Percentiles rank a stretch among this genome's conserved stretches.
phyloP scores from a whole-genome alignment of 169 alveolate species.

The Hepatocystis sp. region DNA sequence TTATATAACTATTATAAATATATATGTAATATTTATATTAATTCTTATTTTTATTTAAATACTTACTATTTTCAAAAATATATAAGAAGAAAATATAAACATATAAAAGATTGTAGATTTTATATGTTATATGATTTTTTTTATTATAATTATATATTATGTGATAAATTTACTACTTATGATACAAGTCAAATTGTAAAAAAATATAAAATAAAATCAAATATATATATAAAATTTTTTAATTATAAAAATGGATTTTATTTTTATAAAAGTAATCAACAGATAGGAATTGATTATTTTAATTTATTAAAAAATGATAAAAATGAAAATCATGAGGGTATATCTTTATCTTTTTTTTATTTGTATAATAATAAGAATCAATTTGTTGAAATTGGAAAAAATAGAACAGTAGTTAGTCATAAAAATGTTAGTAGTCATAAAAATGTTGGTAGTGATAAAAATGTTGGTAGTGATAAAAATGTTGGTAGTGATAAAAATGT shows the following conservation, averaged over 20 bases:
- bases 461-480: neutral
- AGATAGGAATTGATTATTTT: neutral
- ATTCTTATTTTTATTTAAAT: constrained; percentile 45
- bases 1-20: constrained; percentile 49
- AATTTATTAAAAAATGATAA: neutral
- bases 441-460: no score
- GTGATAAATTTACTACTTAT: constrained; percentile 17
- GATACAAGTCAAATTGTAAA: constrained; percentile 14
- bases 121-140: constrained; percentile 26
- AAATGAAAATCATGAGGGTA: no score
- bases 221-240: constrained; percentile 31
- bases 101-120: neutral
- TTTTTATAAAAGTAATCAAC: no score
- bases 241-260: neutral
- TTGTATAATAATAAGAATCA: neutral
- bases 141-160: constrained; percentile 39
- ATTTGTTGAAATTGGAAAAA: neutral
- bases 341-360: no score
- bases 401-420: neutral
- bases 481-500: neutral
- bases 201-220: neutral
- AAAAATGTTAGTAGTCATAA: no score
- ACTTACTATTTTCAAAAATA: constrained; percentile 57
- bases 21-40: constrained; percentile 53
- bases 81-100: constrained; percentile 13